phyloP scores from a whole-genome alignment of 169 alveolate genomes.

The Plasmodium berghei region DNA sequence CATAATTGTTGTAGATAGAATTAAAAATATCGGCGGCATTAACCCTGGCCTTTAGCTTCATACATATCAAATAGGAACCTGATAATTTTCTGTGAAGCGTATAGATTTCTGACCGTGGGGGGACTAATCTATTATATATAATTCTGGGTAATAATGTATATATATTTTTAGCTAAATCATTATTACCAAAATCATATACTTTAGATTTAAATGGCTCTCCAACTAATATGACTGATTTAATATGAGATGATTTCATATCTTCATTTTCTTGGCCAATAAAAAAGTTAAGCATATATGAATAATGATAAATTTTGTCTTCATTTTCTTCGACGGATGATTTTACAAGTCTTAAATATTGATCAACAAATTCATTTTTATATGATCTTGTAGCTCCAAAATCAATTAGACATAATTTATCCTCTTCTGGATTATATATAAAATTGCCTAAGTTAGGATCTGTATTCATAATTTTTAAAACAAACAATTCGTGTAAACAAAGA shows the following conservation, averaged over 20 bases:
- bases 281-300: slow-evolving; percentile 85
- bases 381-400: slow-evolving; percentile 93
- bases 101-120: slow-evolving; percentile 94
- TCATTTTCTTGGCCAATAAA: slow-evolving; percentile 87
- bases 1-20: slow-evolving; percentile 53
- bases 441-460: slow-evolving; percentile 95
- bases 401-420: slow-evolving; percentile 86
- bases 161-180: slow-evolving; percentile 77
- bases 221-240: slow-evolving; percentile 83
- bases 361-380: slow-evolving; percentile 86
- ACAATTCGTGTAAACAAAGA: slow-evolving; percentile 89
- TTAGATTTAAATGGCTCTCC: slow-evolving; percentile 87
- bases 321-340: slow-evolving; percentile 82
- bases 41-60: slow-evolving; percentile 84
- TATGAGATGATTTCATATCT: slow-evolving; percentile 88
- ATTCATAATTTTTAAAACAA: slow-evolving; percentile 89
- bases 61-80: slow-evolving; percentile 90
- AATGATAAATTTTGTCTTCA: slow-evolving; percentile 71
- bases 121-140: slow-evolving; percentile 87
- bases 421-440: slow-evolving; percentile 85
- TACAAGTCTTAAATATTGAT: slow-evolving; percentile 87
- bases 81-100: slow-evolving; percentile 93
- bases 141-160: slow-evolving; percentile 85
- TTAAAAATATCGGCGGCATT: slow-evolving; percentile 80
- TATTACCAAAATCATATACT: slow-evolving; percentile 80